Base-by-base conservation (phyloP, 2,329 filamentous ascomycete species). In the Chaetomium olivaceum region DNA sequence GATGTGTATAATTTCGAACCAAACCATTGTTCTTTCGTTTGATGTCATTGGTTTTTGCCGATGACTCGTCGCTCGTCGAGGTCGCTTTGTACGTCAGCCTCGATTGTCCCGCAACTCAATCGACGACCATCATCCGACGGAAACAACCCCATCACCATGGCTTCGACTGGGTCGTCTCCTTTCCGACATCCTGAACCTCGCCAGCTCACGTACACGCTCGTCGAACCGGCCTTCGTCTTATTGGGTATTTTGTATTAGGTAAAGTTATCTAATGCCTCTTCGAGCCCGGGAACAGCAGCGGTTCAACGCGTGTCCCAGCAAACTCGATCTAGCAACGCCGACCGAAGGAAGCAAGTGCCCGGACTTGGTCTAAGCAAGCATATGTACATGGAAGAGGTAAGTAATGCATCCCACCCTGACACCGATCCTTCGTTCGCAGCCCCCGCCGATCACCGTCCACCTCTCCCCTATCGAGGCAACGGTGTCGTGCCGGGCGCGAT, bases 301-400 rank as follows among this genome's bases (percentile, higher is more conserved):
- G 36, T 60, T 68, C 68, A 67, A 66, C 67, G 60, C 58, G 57
- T 31, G 55, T 25, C 55, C 60, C 59, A 14, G 11, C 61, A 50
- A 60, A 23, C 62, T 29, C 43, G n/a, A 52, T 48, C 63, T 55
- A 51, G 57, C 63, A 64, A 65, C 56, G 61, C 68, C 65, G 52
- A 57, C 68, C 46, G 14, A 65, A 46, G 27, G 52, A 67, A 66
- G 58, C 52, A 65, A 64, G 61, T 65, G 63, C 64, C 66, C 60
- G 12, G 66, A 56, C 64, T 63, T 61, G 63, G 62, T 60, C 63
- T 64, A 61, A 64, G 57, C 54, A 64, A 62, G 14, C 31, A 57
- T 48, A 60, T 52, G 50, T 63, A 60, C 36, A 63, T 56, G 25
- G 39, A 62, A 63, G 14, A 31, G 52, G 52, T 39, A 54, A 67